These are phyloP conservation scores for Teratosphaeria pseudoeucalypti DNA, from an alignment of 2,329 filamentous ascomycete genomes.

Conservation along the genomic window DNA sequence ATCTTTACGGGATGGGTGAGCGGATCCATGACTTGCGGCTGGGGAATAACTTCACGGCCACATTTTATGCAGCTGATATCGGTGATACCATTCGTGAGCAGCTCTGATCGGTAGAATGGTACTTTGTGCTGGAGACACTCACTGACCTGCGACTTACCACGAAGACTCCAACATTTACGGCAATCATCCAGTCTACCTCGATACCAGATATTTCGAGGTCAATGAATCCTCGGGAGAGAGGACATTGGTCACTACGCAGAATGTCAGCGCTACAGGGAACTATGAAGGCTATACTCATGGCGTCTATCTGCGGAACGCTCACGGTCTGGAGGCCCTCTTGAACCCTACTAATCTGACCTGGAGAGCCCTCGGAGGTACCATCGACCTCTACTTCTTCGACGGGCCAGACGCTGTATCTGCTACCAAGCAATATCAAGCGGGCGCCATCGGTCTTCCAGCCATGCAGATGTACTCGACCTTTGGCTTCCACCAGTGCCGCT, in stretches of 20 bases:
- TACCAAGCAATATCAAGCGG: constrained; percentile 56
- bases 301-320: constrained; percentile 65
- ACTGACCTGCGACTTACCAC: background rate
- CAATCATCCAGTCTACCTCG: constrained; percentile 66
- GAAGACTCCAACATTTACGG: constrained; percentile 57
- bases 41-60: constrained; percentile 62
- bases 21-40: constrained; percentile 60
- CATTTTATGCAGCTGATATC: constrained; percentile 57
- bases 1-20: constrained; percentile 59
- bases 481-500: constrained; percentile 74
- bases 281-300: constrained; percentile 65
- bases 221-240: constrained; percentile 34
- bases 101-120: background rate
- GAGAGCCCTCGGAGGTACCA: constrained; percentile 60
- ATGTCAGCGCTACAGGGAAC: constrained; percentile 40
- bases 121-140: background rate
- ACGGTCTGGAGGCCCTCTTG: constrained; percentile 64
- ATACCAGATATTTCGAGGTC: constrained; percentile 62
- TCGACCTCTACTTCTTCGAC: constrained; percentile 55
- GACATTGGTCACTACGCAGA: constrained; percentile 44
- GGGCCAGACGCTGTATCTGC: constrained; percentile 54
- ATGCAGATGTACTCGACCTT: constrained; percentile 77
- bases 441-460: constrained; percentile 58
- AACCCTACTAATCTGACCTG: constrained; percentile 56
- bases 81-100: constrained; percentile 48